A percentile compares a stretch with the other conserved stretches of the same genome.
These are phyloP conservation scores for Suillus ampliporus DNA, from an alignment of 768 basidiomycete genomes.

Conservation along the genomic window DNA sequence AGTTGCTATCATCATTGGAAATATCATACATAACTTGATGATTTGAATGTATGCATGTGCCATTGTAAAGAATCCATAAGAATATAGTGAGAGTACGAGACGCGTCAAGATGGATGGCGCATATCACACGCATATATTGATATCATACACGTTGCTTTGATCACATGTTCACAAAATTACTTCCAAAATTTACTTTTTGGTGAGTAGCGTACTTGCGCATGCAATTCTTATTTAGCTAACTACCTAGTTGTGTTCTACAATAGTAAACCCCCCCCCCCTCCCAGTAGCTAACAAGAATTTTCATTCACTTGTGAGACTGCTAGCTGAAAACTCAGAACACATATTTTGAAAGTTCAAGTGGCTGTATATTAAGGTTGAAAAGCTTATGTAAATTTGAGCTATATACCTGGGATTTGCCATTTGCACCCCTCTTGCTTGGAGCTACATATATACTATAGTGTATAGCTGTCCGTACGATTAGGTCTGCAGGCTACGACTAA, in stretches of 20 bases:
- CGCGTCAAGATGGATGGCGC: not conserved
- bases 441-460: no score
- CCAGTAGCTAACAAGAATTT: not conserved
- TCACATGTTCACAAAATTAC: not conserved
- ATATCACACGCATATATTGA: not conserved
- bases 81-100: not conserved
- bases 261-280: not conserved
- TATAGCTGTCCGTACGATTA: no score
- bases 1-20: not conserved
- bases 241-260: not conserved
- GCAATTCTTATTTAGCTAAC: not conserved
- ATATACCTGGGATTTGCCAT: not conserved
- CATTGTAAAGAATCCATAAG: not conserved
- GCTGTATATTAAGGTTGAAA: not conserved
- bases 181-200: not conserved
- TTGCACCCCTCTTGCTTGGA: not conserved
- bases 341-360: not conserved
- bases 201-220: not conserved
- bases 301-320: not conserved
- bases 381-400: not conserved
- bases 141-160: not conserved
- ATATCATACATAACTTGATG: not conserved
- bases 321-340: not conserved
- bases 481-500: no score
- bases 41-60: not conserved